Evolutionary conservation across 1,284 basidiomycete species (phyloP).

Genomic region (Malassezia restricta): DNA sequence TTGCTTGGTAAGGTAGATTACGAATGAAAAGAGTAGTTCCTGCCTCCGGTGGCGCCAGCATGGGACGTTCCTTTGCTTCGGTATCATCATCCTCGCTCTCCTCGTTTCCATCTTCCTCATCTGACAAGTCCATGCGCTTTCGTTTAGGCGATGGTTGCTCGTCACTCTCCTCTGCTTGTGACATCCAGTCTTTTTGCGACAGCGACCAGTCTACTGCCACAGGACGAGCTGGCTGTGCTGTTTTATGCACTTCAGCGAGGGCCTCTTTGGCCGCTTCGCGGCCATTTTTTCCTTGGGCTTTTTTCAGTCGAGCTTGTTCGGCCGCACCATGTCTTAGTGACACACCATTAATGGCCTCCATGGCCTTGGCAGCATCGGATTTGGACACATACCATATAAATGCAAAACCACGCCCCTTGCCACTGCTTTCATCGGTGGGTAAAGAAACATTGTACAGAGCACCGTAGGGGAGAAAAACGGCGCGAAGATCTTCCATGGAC

Average conservation of each 20-base stretch:
- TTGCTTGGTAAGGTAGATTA: slow-evolving; percentile 78
- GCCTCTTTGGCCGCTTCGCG: slow-evolving; percentile 54
- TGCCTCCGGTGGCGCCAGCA: slow-evolving; percentile 32
- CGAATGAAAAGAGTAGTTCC: slow-evolving; percentile 89
- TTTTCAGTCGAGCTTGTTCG: slow-evolving; percentile 56
- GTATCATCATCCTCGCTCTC: slow-evolving; percentile 48
- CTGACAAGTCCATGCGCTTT: slow-evolving; percentile 20
- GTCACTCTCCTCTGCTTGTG: slow-evolving; percentile 47
- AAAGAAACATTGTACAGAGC: slow-evolving; percentile 76
- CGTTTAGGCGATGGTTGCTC: not conserved
- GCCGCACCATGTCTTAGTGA: slow-evolving; percentile 59
- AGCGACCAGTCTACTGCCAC: slow-evolving; percentile 95
- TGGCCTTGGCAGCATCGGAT: slow-evolving; percentile 71
- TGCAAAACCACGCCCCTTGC: slow-evolving; percentile 63
- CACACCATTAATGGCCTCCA: slow-evolving; percentile 71
- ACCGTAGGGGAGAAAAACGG: slow-evolving; percentile 75
- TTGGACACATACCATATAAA: slow-evolving; percentile 87
- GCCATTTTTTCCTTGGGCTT: slow-evolving; percentile 55
- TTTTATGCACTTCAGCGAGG: slow-evolving; percentile 21
- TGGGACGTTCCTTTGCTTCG: slow-evolving; percentile 35
- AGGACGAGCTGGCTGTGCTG: slow-evolving; percentile 52
- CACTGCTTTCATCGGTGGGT: slow-evolving; percentile 48
- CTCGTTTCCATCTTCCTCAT: slow-evolving; percentile 1
- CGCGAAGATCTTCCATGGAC: slow-evolving; percentile 66
- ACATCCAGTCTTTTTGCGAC: slow-evolving; percentile 82